Evolutionary conservation across 495 filamentous ascomycete genomes (phyloP), one percentile per base, ranked within the genome.

Genomic region (Daldinia caldariorum): DNA sequence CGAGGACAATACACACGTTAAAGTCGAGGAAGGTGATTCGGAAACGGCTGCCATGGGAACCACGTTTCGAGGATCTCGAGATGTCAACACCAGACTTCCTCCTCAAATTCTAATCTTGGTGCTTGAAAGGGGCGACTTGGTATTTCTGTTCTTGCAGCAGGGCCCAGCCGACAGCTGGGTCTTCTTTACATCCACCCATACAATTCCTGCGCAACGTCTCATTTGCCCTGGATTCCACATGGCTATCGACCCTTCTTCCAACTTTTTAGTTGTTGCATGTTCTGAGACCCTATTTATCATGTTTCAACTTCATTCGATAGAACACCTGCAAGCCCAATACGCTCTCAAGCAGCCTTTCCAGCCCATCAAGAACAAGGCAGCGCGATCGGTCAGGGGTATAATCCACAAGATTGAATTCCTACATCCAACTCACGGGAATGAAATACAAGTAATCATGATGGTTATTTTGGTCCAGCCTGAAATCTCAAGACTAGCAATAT

Each of bases 361-460:
- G 8, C 82, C 83, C 4, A 80, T 88, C 45, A 78, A 74, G 66
- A 72, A 78, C 20, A 85, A 89, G 71, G 83, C 83, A 47, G 81
- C 86, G 22, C 84, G 91, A 35, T 75, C 83, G 43, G 80, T 94
- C 12, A 85, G 88, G 22, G 94, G 94, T 1, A 83, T 88, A 13
- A 93, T 98, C 37, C 79, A 94, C 61, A 91, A 93, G 70, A 90
- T 97, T 81, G 91, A 94, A 34, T 99, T 98, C 66, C 86, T 99
- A 6, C 88, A 92, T 63, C 91, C 94, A 5, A 83, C 83, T 5
- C 73, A 84, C 20, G 86, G 89, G 63, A 87, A 91, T 56, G 78
- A 85, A 14, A 82, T 84, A 39, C 90, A 92, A 66, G 83, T 96
- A 45, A 90, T 96, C 37, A 82, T 97, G 8, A 81, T 97, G 31